Percentiles rank a stretch among this genome's conserved stretches.
Conservation (phyloP, 2,329 filamentous ascomycete genomes). For the Nigrograna mackinnonii region DNA sequence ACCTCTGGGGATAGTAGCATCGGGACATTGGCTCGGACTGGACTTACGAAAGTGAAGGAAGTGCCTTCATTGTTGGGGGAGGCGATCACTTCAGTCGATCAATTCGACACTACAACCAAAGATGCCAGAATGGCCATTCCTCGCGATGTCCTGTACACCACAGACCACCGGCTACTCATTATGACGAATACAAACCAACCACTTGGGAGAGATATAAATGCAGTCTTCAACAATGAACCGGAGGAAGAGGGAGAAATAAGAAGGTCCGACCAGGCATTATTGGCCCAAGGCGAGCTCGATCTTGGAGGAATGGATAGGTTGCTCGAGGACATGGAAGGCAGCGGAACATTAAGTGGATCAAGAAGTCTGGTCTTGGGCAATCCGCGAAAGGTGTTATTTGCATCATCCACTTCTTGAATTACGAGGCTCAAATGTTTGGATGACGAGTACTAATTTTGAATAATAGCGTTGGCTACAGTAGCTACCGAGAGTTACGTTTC, state of each 20-base stretch:
- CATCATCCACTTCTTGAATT: conserved; percentile 31
- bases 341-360: conserved; percentile 15
- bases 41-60: conserved; percentile 45
- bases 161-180: conserved; percentile 50
- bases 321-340: conserved; percentile 41
- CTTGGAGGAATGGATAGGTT: conserved; percentile 52
- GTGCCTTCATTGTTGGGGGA: conserved; percentile 47
- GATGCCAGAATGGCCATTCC: conserved; percentile 48
- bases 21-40: conserved; percentile 43
- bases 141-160: conserved; percentile 47
- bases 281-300: conserved; percentile 50
- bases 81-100: conserved; percentile 46
- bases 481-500: too few relatives aligned
- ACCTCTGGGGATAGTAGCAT: conserved; percentile 35
- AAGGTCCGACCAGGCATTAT: conserved; percentile 46
- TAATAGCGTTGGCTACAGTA: too few relatives aligned
- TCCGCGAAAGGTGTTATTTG: conserved; percentile 39
- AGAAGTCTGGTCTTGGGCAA: conserved; percentile 31
- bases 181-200: conserved; percentile 37
- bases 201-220: conserved; percentile 30
- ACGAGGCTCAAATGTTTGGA: too few relatives aligned
- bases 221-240: conserved; percentile 29
- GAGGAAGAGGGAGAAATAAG: conserved; percentile 31
- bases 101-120: conserved; percentile 44
- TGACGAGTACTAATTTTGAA: too few relatives aligned